Conservation (phyloP, 345 rosid species). For the Hevea brasiliensis region DNA sequence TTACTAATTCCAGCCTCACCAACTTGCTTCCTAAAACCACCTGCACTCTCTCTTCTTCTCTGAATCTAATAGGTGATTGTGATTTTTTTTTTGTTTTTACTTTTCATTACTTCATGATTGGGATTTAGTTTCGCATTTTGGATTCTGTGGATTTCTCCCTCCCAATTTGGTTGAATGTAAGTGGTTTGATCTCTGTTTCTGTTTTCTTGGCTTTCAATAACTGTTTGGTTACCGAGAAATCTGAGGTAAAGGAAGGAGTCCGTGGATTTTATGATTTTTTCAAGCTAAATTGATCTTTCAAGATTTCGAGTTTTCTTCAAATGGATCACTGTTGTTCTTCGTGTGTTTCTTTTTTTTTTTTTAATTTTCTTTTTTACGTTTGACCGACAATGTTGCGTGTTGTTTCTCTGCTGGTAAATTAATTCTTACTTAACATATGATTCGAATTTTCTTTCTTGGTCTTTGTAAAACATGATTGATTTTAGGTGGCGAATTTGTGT, state of each 20-base stretch:
- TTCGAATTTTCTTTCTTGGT: background rate
- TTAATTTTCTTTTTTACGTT: background rate
- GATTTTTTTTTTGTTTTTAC: background rate
- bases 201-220: background rate
- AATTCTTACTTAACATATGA: background rate
- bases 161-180: slow-evolving; percentile 4
- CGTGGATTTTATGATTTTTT: background rate
- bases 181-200: background rate
- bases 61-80: slow-evolving; percentile 4
- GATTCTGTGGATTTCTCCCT: background rate
- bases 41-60: background rate
- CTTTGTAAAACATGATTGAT: background rate
- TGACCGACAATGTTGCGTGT: slow-evolving; percentile 5
- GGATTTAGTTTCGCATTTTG: slow-evolving; percentile 1
- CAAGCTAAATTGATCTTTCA: background rate
- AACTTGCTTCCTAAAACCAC: background rate
- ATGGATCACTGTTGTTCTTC: background rate
- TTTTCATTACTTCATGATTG: background rate
- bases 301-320: background rate
- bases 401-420: slow-evolving; percentile 1
- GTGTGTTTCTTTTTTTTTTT: background rate
- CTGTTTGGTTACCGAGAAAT: background rate
- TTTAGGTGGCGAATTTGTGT: background rate
- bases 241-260: background rate
- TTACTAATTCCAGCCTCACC: slow-evolving; percentile 36